Conservation (phyloP, 805 yeast genomes). For the Nakazawaea wickerhamii region DNA sequence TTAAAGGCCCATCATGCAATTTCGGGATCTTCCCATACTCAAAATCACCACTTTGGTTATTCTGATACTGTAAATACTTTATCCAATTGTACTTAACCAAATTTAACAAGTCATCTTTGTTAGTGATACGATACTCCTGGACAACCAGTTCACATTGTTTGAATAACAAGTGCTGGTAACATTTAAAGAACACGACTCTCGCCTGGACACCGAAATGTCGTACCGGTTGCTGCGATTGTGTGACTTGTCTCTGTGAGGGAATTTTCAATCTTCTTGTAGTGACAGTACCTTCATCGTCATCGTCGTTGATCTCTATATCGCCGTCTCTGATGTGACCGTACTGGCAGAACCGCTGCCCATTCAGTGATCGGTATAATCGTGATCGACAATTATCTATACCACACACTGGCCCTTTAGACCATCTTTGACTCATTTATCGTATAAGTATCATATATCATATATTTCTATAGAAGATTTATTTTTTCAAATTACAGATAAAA, state of each 20-base stretch:
- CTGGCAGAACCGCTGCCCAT: conserved; percentile 82
- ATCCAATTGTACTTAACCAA: conserved; percentile 6
- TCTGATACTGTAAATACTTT: not conserved
- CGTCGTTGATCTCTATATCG: conserved; percentile 73
- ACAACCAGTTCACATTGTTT: conserved; percentile 2
- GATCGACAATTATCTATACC: conserved; percentile 90
- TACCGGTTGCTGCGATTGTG: conserved; percentile 18
- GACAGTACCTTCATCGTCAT: conserved; percentile 56
- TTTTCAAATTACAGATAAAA: not conserved
- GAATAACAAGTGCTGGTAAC: conserved; percentile 34
- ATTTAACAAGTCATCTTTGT: not conserved
- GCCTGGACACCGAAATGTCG: conserved; percentile 46
- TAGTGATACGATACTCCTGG: not conserved
- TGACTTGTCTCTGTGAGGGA: conserved; percentile 31
- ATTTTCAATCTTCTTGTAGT: conserved; percentile 52
- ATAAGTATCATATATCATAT: not conserved
- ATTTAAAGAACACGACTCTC: conserved; percentile 34
- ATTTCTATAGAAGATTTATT: not conserved
- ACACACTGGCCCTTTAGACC: conserved; percentile 76
- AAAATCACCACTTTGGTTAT: not conserved
- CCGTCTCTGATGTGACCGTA: conserved; percentile 88
- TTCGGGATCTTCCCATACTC: not conserved
- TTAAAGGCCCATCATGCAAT: conserved; percentile 23
- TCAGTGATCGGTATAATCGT: conserved; percentile 59
- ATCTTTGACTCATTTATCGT: conserved; percentile 25